phyloP scores from a whole-genome alignment of 306 rosid genomes.

The Quercus dentata region DNA sequence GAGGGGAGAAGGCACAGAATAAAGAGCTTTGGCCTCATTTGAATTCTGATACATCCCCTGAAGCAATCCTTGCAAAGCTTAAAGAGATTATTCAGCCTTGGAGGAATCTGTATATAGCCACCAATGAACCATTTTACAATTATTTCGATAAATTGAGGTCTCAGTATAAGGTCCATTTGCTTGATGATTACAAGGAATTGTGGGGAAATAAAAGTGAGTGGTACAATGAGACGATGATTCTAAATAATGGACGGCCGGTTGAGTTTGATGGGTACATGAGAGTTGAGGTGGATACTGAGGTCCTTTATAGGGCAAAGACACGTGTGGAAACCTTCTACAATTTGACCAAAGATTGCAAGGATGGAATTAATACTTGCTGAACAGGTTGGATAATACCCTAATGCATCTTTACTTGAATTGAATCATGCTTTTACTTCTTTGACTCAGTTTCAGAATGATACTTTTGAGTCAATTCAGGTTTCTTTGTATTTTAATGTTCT shows the following conservation, averaged over 20 bases:
- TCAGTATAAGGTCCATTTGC: conserved; percentile 83
- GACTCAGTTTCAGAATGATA: conserved; percentile 39
- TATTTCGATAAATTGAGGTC: conserved; percentile 93
- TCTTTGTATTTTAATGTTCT: conserved; percentile 41
- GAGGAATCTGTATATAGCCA: conserved; percentile 88
- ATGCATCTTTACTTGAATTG: conserved; percentile 25
- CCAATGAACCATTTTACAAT: conserved; percentile 88
- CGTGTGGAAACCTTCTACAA: conserved; percentile 87
- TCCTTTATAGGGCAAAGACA: conserved; percentile 81
- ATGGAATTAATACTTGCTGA: conserved; percentile 93
- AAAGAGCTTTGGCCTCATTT: conserved; percentile 93
- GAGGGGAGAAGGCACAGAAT: conserved; percentile 88
- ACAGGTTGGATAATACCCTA: conserved; percentile 29
- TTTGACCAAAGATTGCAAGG: conserved; percentile 93
- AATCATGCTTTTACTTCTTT: conserved; percentile 17
- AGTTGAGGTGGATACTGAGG: conserved; percentile 96
- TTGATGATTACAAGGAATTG: conserved; percentile 85
- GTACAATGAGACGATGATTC: conserved; percentile 69
- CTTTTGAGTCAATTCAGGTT: conserved; percentile 29
- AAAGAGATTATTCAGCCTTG: conserved; percentile 76
- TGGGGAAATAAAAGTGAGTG: conserved; percentile 92
- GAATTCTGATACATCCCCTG: conserved; percentile 82
- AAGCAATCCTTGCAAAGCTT: conserved; percentile 63
- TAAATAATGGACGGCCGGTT: conserved; percentile 76
- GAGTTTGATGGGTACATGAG: conserved; percentile 99